These are phyloP conservation scores for Pleurotus eryngii DNA, from an alignment of 768 basidiomycete genomes.

Conservation along the genomic window DNA sequence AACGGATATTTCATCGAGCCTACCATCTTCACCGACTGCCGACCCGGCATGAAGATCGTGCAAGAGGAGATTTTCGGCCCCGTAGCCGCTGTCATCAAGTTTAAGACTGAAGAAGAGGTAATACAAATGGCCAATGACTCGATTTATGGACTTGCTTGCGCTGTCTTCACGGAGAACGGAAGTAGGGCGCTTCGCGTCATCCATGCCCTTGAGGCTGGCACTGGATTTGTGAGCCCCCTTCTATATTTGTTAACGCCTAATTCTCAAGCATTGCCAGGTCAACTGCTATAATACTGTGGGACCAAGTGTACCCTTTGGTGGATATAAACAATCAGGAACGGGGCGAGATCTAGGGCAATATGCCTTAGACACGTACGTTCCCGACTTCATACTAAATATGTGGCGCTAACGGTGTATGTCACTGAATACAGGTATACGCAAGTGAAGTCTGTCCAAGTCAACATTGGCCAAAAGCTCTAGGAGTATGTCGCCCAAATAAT, in stretches of 20 bases:
- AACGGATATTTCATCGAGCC: slow-evolving; percentile 71
- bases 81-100: slow-evolving; percentile 68
- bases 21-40: slow-evolving; percentile 65
- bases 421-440: slow-evolving; percentile 34
- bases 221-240: slow-evolving; percentile 42
- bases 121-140: slow-evolving; percentile 21
- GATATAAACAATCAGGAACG: slow-evolving; percentile 60
- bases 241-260: background rate
- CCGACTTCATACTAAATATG: background rate
- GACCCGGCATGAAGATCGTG: slow-evolving; percentile 65
- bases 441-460: slow-evolving; percentile 55
- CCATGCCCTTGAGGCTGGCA: slow-evolving; percentile 29
- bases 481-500: background rate
- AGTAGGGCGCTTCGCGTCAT: slow-evolving; percentile 19
- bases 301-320: slow-evolving; percentile 58
- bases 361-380: slow-evolving; percentile 39
- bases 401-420: background rate
- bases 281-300: slow-evolving; percentile 33
- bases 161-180: slow-evolving; percentile 19
- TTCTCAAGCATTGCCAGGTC: slow-evolving; percentile 18
- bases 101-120: slow-evolving; percentile 48
- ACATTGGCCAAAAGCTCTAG: slow-evolving; percentile 32
- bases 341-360: slow-evolving; percentile 61
- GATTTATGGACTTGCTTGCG: slow-evolving; percentile 16
- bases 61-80: slow-evolving; percentile 76